Percentiles rank a stretch among this genome's conserved stretches.
Evolutionary conservation across 1,284 basidiomycete genomes (phyloP).

Genomic region (Apiotrichum sp.): DNA sequence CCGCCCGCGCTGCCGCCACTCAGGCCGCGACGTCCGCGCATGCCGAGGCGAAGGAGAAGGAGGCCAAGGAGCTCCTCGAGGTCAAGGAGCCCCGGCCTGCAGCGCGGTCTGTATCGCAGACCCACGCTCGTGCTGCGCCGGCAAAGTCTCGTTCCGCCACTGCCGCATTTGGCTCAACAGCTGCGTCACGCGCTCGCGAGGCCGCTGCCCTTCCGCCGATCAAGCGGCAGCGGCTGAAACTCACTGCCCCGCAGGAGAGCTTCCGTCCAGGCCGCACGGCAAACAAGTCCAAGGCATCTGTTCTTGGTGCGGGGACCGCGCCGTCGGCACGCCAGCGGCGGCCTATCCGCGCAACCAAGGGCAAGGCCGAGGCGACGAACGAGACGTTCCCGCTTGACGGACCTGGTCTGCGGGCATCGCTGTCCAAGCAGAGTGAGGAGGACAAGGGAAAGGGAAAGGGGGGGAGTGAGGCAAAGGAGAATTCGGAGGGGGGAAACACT

Average conservation of each 20-base stretch:
- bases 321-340: neutral
- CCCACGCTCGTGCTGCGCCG: neutral
- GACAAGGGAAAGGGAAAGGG: neutral
- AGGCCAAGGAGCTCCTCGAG: neutral
- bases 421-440: neutral
- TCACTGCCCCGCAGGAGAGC: constrained; percentile 37
- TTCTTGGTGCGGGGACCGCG: constrained; percentile 1
- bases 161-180: constrained; percentile 7
- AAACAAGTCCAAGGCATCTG: constrained; percentile 11
- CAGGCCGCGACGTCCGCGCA: neutral
- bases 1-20: constrained; percentile 12
- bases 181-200: constrained; percentile 18
- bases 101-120: neutral
- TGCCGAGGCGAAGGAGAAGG: constrained; percentile 1
- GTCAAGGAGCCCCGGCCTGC: neutral
- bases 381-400: constrained; percentile 16
- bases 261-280: constrained; percentile 26
- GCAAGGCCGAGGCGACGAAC: neutral
- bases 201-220: constrained; percentile 21
- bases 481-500: neutral
- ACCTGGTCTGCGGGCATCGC: neutral
- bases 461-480: neutral
- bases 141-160: neutral
- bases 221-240: constrained; percentile 32
- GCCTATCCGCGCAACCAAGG: neutral